phyloP scores from a whole-genome alignment of 164 flowering plant genomes.

The Chimonanthus salicifolius region DNA sequence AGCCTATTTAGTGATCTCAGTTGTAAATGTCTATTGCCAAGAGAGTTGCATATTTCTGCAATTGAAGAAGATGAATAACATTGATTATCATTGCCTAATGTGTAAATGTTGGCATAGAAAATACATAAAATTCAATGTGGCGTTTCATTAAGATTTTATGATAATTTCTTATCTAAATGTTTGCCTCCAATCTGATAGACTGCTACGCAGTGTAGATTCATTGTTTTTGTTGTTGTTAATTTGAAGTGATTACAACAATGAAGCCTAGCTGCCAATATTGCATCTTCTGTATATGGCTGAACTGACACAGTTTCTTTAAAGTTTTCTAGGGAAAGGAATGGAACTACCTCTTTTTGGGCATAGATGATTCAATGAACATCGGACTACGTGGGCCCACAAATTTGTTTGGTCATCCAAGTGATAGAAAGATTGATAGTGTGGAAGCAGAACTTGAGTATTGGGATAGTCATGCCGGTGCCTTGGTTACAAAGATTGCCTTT shows the following conservation, averaged over 20 bases:
- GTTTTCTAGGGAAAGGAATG: slow-evolving; percentile 17
- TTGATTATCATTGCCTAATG: no score
- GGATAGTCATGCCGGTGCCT: slow-evolving; percentile 7
- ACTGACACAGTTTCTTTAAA: slow-evolving; percentile 9
- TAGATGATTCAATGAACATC: slow-evolving; percentile 17
- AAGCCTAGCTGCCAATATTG: neutral
- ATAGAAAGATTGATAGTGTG: slow-evolving; percentile 10
- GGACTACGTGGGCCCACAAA: slow-evolving; percentile 23
- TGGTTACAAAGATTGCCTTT: slow-evolving; percentile 13
- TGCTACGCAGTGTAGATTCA: neutral
- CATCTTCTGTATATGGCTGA: neutral
- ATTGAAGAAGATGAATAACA: no score
- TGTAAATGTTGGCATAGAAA: no score
- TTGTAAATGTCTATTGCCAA: no score
- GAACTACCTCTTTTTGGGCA: slow-evolving; percentile 15
- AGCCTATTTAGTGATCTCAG: no score
- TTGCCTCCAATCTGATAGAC: neutral
- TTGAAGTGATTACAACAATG: no score
- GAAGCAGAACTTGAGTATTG: slow-evolving; percentile 17
- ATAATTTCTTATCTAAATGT: neutral
- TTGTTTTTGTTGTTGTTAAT: no score
- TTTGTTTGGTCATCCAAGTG: slow-evolving; percentile 20
- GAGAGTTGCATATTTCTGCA: no score
- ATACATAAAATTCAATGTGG: no score
- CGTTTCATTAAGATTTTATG: no score